phyloP scores from a whole-genome alignment of 2,329 filamentous ascomycete species.

The Botrytis galanthina region DNA sequence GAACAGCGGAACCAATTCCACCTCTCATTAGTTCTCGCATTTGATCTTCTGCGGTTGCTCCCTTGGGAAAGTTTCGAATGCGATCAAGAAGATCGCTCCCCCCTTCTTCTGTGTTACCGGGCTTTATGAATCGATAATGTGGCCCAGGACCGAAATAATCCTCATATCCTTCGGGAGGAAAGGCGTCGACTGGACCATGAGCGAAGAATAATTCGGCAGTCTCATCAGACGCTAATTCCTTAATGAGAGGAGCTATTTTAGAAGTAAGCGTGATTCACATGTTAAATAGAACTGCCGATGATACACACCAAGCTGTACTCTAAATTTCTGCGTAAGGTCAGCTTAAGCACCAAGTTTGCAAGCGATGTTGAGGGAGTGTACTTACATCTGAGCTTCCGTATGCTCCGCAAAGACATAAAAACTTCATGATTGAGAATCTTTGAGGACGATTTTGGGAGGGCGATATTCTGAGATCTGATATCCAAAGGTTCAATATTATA shows the following conservation, averaged over 20 bases:
- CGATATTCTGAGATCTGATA: not conserved
- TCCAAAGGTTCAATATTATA: not conserved
- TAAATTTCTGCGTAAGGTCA: constrained; percentile 49
- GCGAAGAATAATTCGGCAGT: constrained; percentile 52
- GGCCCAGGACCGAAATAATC: constrained; percentile 56
- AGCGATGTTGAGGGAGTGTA: constrained; percentile 23
- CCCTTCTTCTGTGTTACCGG: constrained; percentile 39
- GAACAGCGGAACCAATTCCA: constrained; percentile 18
- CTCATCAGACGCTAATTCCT: constrained; percentile 47
- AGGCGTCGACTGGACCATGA: constrained; percentile 49
- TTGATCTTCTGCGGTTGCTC: constrained; percentile 34
- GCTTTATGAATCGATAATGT: constrained; percentile 55
- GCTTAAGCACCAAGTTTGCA: constrained; percentile 19
- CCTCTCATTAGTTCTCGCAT: constrained; percentile 33
- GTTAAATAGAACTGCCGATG: constrained; percentile 5
- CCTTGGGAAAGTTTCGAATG: constrained; percentile 35
- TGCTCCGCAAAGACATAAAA: constrained; percentile 57
- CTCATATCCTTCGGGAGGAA: constrained; percentile 53
- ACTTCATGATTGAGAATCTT: constrained; percentile 46
- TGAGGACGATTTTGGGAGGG: not conserved
- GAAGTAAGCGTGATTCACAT: constrained; percentile 22
- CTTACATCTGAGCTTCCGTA: constrained; percentile 56
- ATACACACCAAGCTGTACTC: constrained; percentile 50
- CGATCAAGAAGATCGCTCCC: constrained; percentile 34
- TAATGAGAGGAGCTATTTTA: constrained; percentile 47